These are phyloP conservation scores for Pseudonitzschia multiseries DNA, from an alignment of 108 stramenopile species.

Conservation along the genomic window DNA sequence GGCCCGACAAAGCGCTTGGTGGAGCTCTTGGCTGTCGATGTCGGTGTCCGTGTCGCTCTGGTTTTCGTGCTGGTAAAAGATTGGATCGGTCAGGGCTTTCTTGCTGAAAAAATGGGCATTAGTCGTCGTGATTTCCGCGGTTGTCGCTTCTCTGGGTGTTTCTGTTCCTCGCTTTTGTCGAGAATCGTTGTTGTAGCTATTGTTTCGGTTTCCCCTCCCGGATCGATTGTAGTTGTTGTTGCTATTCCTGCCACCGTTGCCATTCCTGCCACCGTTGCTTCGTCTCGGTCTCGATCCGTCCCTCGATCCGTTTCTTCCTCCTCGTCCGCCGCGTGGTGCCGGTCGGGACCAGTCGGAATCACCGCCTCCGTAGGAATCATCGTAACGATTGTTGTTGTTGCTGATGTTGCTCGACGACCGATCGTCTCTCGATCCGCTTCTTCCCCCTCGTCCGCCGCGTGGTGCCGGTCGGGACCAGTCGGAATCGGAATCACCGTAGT, in stretches of 20 bases:
- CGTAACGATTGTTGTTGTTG: neutral
- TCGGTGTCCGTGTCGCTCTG: no score
- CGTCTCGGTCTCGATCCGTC: neutral
- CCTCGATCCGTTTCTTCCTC: neutral
- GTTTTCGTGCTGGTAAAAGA: constrained; percentile 32
- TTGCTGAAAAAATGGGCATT: constrained; percentile 74
- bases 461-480: neutral
- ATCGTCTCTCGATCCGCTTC: neutral
- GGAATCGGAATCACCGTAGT: neutral
- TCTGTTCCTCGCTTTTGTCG: constrained; percentile 9
- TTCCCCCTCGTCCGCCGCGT: no score
- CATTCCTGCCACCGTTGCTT: no score
- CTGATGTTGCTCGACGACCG: no score
- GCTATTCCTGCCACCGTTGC: no score
- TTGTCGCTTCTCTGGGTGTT: neutral
- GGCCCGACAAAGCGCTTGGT: constrained; percentile 54
- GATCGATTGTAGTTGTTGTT: no score
- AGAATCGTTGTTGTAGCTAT: neutral
- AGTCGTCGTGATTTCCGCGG: constrained; percentile 25
- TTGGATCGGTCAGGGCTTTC: constrained; percentile 63
- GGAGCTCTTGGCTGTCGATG: constrained; percentile 28
- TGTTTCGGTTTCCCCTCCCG: neutral
- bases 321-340: neutral
- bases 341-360: neutral
- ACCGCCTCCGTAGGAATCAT: neutral